phyloP scores from a whole-genome alignment of 345 rosid species.

The Lenwebbia sp. region DNA sequence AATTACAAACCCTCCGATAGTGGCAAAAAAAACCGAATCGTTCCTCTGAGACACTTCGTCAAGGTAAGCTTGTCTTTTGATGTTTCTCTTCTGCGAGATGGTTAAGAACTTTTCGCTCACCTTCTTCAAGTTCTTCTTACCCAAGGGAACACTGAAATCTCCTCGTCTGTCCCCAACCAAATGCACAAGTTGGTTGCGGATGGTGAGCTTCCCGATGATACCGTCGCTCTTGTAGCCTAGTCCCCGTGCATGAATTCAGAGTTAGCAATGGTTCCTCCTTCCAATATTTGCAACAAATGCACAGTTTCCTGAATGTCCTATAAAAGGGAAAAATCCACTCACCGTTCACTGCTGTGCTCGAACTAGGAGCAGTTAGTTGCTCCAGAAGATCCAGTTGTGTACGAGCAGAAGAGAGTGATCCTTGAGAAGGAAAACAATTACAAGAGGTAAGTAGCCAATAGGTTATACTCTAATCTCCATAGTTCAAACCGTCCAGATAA shows the following conservation, averaged over 20 bases:
- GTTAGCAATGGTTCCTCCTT: background rate
- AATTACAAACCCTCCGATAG: constrained; percentile 74
- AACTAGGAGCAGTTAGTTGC: constrained; percentile 40
- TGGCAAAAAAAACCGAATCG: constrained; percentile 79
- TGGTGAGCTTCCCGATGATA: constrained; percentile 20
- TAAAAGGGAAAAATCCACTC: background rate
- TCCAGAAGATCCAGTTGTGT: constrained; percentile 68
- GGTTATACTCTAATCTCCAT: background rate
- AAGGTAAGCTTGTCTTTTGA: constrained; percentile 69
- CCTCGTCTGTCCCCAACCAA: constrained; percentile 63
- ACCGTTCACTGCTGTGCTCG: constrained; percentile 45
- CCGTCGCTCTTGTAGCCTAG: constrained; percentile 56
- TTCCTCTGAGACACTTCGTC: constrained; percentile 80
- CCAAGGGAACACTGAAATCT: constrained; percentile 61
- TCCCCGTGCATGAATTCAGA: background rate
- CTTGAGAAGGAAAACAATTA: constrained; percentile 12
- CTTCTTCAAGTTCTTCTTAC: constrained; percentile 80
- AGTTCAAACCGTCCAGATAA: background rate
- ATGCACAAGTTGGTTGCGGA: constrained; percentile 62
- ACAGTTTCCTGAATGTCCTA: background rate
- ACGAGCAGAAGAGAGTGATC: constrained; percentile 57
- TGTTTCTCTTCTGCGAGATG: constrained; percentile 86
- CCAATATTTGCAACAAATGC: background rate
- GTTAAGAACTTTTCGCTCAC: constrained; percentile 64
- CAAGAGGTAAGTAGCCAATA: background rate